Evolutionary conservation across 331 rosid species (phyloP), one percentile per base, ranked within the genome.

Genomic region (Stylosanthes scabra): DNA sequence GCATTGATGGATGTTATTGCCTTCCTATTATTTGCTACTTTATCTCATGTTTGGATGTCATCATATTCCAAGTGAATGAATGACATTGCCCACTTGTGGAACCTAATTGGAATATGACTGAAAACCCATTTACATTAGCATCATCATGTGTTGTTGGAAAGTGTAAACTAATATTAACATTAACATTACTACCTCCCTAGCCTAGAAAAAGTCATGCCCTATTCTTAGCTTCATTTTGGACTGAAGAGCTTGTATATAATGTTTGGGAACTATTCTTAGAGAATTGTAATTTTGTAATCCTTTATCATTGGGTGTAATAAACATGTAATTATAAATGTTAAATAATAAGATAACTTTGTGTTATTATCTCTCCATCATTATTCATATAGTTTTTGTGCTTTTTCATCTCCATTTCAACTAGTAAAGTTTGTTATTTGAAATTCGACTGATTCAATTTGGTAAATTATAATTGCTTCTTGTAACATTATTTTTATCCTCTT

Each of bases 41-140:
- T 49, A 31, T 31, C 5, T 31, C 16, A 50, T 28, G 45, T 59
- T 31, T 42, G 62, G 44, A 66, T 72, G 74, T 15, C 59, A 49
- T 74, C 63, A 78, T 64, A 25, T 78, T 49, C 74, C 62, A 74
- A 57, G 39, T 29, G 27, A 47, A 3, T 39, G 49, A 29, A 40
- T 68, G 71, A 39, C 71, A 68, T 4, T 15, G 8, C 42, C 29
- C 12, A 28, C 74, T 59, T 27, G 5, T 39, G 63, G 47, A 68
- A 76, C n/a, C 16, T 11, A n/a, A 14, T 25, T 51, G 16, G 57
- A 14, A 6, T 28, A 28, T 52, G 59, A 73, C 75, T 40, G 14
- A 66, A 51, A 41, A 40, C 40, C 73, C 83, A 66, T 65, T 52
- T 52, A 72, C n/a, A 41, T 4, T 27, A 59, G 11, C 45, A 2